Base-by-base conservation (phyloP, 208 protist genomes). In the Trypanosoma platydactyli region DNA sequence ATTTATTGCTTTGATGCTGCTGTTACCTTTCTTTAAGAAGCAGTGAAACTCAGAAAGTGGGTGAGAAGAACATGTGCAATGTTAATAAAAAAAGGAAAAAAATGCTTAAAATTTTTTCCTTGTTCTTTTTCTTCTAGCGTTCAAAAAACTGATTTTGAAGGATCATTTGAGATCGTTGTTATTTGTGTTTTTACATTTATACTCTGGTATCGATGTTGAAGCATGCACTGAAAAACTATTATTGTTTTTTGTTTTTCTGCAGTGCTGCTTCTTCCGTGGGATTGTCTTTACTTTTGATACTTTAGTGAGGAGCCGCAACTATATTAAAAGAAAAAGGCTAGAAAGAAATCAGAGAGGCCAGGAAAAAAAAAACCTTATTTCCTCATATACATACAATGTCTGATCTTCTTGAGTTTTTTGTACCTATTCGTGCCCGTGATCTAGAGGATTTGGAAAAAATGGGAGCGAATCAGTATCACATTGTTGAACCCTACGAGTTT, bases 331-430 rank as follows among this genome's bases (percentile, higher is more conserved):
- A 65, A 41, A 24, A 44, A 24, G 12, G 20, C 35, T 45, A 44
- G 51, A 20, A 56, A 42, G 6, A n/a, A 44, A 54, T 33, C 15
- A 35, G 1, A 24, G 27, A 33, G 35, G 25, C 5, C 33, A 57
- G 46, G 55, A 35, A 40, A 54, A 40, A 52, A 22, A 42, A 15
- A 50, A 20, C 5, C 2, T 18, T 30, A 22, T 33, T 5, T 40
- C 0, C 9, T 9, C 0, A 33, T 33, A 51, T 29, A 51, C 27
- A 42, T 33, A 16, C 57, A 45, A 86, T 90, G 81, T 46, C 70
- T 0, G 72, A 82, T 12, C 29, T 89, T 12, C 44, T 74, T 44
- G 88, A 94, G 65, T 94, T 91, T 76, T 94, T 91, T 56, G 64
- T 94, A 48, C 88, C 88, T n/a, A 72, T 63, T 46, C 64, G 70